A percentile compares a stretch with the other conserved stretches of the same genome.
Conservation (phyloP, 1,284 basidiomycete species). For the Lentinula novae-zelandiae region DNA sequence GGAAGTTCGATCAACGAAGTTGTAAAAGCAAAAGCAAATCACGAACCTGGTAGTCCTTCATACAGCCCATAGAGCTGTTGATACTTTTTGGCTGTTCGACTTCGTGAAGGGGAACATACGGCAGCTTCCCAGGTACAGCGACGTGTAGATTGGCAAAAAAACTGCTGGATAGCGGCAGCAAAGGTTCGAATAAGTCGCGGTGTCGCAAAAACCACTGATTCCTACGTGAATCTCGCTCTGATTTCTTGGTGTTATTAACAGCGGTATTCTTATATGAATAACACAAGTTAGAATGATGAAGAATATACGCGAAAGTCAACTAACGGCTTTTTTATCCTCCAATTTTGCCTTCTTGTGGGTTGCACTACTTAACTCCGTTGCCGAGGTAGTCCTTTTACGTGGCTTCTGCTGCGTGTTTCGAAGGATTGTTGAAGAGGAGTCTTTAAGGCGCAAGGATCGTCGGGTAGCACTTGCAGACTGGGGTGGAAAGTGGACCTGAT, state of each 20-base stretch:
- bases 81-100: constrained; percentile 45
- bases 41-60: constrained; percentile 58
- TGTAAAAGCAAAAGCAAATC: background rate
- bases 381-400: background rate
- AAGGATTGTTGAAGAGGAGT: background rate
- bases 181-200: constrained; percentile 34
- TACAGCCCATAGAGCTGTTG: constrained; percentile 33
- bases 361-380: background rate
- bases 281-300: background rate
- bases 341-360: constrained; percentile 29
- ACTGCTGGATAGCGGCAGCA: constrained; percentile 30
- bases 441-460: background rate
- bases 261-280: constrained; percentile 31
- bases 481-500: background rate
- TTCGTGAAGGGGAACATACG: constrained; percentile 33
- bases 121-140: constrained; percentile 18
- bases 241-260: constrained; percentile 27
- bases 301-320: constrained; percentile 10
- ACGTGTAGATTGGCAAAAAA: constrained; percentile 28
- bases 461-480: background rate
- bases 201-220: constrained; percentile 39
- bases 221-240: constrained; percentile 31
- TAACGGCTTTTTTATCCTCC: constrained; percentile 36
- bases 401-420: background rate
- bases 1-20: background rate